Evolutionary conservation across 176 grass and related monocot genomes (phyloP), one percentile per base, ranked within the genome.

Genomic region (Lolium rigidum): DNA sequence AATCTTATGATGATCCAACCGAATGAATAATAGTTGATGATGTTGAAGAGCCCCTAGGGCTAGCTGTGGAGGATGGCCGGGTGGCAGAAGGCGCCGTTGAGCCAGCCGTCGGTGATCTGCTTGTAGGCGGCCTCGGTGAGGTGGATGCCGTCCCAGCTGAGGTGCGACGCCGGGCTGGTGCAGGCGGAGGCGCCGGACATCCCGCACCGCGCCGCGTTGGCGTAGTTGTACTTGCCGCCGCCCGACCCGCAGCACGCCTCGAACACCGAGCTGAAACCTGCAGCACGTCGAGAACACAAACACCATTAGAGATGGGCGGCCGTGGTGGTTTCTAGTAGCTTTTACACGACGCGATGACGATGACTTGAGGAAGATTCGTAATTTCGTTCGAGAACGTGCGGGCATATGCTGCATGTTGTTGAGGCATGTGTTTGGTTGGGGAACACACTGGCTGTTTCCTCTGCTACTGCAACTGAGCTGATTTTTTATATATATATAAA

Each of bases 81-180:
- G 82, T 44, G 43, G 87, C 90, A 89, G 89, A 80, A 91, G 0
- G 87, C 72, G 1, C 92, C 89, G 31, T 80, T 89, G 81, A 94
- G 92, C 92, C 92, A 92, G 0, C 92, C 92, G 82, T 87, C 54
- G 72, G 92, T 89, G 87, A 94, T 76, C 77, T 84, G 80, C 48
- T 89, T 86, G 84, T 92, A 89, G 0, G 92, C 92, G 0, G 87
- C 89, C 92, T 94, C 92, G 26, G 92, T 94, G 77, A 94, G 84
- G 89, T 92, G 92, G 82, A 94, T 94, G 84, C 89, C 92, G 78
- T 94, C 92, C 92, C 92, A 94, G 92, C 89, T 94, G 58, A 94
- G 81, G 56, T 91, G 83, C n/a, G 81, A 9, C 26, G 92, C 73
- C 52, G 89, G 89, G 71, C 82, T 84, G 81, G 87, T 13, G 89